A percentile compares a stretch with the other conserved stretches of the same genome.
These are phyloP conservation scores for Cystofilobasidium ferigula DNA, from an alignment of 768 basidiomycete species.

Conservation along the genomic window DNA sequence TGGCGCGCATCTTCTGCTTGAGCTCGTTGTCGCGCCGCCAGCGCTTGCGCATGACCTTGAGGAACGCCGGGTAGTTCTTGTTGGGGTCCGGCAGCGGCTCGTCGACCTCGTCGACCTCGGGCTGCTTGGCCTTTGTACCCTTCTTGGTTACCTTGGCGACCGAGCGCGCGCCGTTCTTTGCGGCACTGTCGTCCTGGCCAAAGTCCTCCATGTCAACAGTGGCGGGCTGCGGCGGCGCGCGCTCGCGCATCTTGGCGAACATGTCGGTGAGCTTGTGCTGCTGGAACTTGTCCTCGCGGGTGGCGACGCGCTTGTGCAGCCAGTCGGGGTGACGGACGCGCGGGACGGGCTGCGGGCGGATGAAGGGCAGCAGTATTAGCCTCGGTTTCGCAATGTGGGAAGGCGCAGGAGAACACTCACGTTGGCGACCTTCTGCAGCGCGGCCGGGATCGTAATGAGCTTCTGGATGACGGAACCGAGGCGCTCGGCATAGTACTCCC, in stretches of 20 bases:
- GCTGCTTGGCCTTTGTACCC: conserved; percentile 35
- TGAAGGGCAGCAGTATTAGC: neutral
- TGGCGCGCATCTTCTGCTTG: conserved; percentile 25
- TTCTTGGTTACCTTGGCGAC: conserved; percentile 17
- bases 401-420: conserved; percentile 10
- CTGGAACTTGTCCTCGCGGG: conserved; percentile 87
- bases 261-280: conserved; percentile 97
- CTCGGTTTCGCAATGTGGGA: neutral
- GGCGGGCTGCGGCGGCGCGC: conserved; percentile 32
- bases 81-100: conserved; percentile 42
- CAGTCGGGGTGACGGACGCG: conserved; percentile 94
- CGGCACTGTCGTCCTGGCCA: conserved; percentile 33
- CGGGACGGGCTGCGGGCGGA: conserved; percentile 55
- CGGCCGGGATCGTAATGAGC: conserved; percentile 95
- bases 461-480: conserved; percentile 97
- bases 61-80: conserved; percentile 61
- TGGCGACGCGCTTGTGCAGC: conserved; percentile 81
- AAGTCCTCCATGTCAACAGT: conserved; percentile 56
- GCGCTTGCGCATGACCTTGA: conserved; percentile 59
- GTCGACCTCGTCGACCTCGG: conserved; percentile 30
- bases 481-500: conserved; percentile 97
- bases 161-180: too few relatives aligned
- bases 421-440: conserved; percentile 92
- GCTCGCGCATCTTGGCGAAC: conserved; percentile 47
- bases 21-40: conserved; percentile 59